Evolutionary conservation across 495 filamentous ascomycete species (phyloP).

Genomic region (Penicillium waksmanii): DNA sequence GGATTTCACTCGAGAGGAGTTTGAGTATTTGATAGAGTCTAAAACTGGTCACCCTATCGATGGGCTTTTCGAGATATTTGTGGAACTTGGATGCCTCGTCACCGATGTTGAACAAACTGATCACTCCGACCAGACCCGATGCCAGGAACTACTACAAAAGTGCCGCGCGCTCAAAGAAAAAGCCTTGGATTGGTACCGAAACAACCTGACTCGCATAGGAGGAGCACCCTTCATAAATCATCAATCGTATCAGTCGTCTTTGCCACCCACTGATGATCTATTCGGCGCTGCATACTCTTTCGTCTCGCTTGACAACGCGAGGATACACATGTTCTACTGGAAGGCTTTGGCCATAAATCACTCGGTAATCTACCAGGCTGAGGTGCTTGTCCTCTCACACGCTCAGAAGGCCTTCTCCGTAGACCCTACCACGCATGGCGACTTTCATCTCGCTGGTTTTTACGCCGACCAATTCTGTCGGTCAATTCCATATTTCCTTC

Average conservation of each 20-base stretch:
- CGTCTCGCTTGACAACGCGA: constrained; percentile 6
- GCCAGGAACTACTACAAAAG: not conserved
- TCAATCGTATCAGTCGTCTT: not conserved
- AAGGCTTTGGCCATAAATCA: constrained; percentile 6
- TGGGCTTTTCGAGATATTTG: constrained; percentile 12
- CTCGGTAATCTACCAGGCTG: constrained; percentile 8
- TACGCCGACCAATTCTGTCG: constrained; percentile 13
- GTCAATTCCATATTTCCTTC: constrained; percentile 9
- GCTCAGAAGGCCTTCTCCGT: not conserved
- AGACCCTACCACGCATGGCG: constrained; percentile 1
- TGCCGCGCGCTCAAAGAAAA: not conserved
- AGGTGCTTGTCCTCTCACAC: not conserved
- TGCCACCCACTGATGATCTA: not conserved
- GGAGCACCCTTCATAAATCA: not conserved
- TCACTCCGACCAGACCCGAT: not conserved
- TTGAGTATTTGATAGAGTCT: constrained; percentile 8
- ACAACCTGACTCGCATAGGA: not conserved
- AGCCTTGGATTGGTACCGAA: constrained; percentile 4
- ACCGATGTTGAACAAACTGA: constrained; percentile 1
- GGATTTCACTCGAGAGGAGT: constrained; percentile 1
- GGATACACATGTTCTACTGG: constrained; percentile 13
- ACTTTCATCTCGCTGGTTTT: not conserved
- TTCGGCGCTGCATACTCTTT: constrained; percentile 4
- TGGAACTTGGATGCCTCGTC: constrained; percentile 8
- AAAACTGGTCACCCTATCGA: constrained; percentile 5